These are phyloP conservation scores for Lactarius akahatsu DNA, from an alignment of 768 basidiomycete genomes.

Conservation along the genomic window DNA sequence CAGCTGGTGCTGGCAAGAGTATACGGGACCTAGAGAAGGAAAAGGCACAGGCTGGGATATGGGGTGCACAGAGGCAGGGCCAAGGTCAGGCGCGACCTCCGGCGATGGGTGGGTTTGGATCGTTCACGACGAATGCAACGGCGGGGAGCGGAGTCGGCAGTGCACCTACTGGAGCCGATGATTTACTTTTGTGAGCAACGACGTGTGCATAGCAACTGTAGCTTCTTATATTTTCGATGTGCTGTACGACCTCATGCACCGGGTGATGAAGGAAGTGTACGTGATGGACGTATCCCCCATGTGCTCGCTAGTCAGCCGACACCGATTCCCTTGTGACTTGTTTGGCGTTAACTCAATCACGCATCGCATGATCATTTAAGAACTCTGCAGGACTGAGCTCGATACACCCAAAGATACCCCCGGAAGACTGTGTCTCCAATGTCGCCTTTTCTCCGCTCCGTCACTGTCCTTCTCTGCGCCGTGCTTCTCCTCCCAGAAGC, in stretches of 20 bases:
- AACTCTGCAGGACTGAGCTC: neutral
- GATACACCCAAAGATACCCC: neutral
- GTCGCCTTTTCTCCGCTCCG: neutral
- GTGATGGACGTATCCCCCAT: neutral
- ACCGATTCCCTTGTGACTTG: too few relatives aligned
- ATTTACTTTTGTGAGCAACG: slow-evolving; percentile 40
- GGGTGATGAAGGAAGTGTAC: neutral
- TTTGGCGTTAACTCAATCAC: too few relatives aligned
- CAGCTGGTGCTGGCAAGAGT: slow-evolving; percentile 52
- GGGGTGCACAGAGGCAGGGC: slow-evolving; percentile 49
- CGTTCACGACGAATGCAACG: slow-evolving; percentile 33
- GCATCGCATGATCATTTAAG: neutral
- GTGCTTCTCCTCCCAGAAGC: slow-evolving; percentile 30
- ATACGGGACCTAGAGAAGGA: slow-evolving; percentile 90
- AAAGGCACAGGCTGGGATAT: slow-evolving; percentile 76
- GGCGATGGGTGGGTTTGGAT: slow-evolving; percentile 33
- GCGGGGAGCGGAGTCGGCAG: slow-evolving; percentile 29
- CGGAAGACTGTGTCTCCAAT: neutral
- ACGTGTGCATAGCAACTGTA: neutral
- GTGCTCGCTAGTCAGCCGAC: neutral
- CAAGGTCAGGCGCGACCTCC: slow-evolving; percentile 27
- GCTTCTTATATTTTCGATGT: neutral
- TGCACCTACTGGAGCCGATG: slow-evolving; percentile 37
- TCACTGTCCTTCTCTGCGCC: slow-evolving; percentile 18
- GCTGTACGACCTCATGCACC: neutral